These are phyloP conservation scores for Leccinum arenicola DNA, from an alignment of 768 basidiomycete genomes.

Conservation along the genomic window DNA sequence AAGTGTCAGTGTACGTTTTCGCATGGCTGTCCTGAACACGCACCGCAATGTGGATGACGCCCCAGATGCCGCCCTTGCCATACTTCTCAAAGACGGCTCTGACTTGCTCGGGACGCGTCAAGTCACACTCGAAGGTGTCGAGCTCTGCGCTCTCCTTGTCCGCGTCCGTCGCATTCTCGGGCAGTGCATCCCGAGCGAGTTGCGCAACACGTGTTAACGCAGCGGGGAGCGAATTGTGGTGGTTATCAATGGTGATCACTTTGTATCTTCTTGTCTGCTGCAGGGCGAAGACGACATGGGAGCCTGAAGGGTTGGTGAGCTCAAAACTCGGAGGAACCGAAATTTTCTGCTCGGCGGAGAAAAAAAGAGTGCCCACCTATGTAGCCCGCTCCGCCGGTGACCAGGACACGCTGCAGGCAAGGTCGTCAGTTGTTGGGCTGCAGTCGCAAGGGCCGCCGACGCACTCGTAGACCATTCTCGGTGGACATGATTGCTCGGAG, in stretches of 20 bases:
- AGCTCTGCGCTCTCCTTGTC: constrained; percentile 75
- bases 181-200: constrained; percentile 74
- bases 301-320: constrained; percentile 51
- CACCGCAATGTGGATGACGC: constrained; percentile 93
- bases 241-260: constrained; percentile 93
- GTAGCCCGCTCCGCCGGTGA: constrained; percentile 86
- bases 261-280: constrained; percentile 87
- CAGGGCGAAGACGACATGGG: constrained; percentile 86
- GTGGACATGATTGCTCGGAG: constrained; percentile 26
- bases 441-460: constrained; percentile 23
- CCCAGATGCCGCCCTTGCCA: constrained; percentile 90
- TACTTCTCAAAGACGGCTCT: constrained; percentile 80
- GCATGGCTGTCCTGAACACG: constrained; percentile 30
- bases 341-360: background rate
- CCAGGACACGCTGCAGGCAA: constrained; percentile 53
- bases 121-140: constrained; percentile 67
- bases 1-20: background rate
- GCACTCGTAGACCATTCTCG: constrained; percentile 43
- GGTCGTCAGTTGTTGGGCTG: constrained; percentile 9
- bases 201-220: constrained; percentile 75
- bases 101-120: constrained; percentile 71
- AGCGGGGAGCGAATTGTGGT: constrained; percentile 83
- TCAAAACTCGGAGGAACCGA: constrained; percentile 3
- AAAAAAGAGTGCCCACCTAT: constrained; percentile 54
- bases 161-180: constrained; percentile 56